Evolutionary conservation across 2,329 filamentous ascomycete species (phyloP).

Genomic region (Amauroascus niger): DNA sequence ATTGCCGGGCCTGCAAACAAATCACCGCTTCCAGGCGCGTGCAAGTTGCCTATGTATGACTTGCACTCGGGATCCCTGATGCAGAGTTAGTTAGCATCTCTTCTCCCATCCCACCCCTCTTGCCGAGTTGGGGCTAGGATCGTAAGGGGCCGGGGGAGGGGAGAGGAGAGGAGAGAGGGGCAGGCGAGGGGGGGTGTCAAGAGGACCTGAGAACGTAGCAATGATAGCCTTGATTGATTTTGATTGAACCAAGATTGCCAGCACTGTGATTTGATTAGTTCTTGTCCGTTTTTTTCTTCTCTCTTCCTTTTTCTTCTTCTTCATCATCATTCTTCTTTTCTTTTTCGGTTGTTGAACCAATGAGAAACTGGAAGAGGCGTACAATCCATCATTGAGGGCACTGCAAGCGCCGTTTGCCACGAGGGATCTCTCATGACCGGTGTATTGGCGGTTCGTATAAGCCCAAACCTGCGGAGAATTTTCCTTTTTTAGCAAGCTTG

Average conservation of each 20-base stretch:
- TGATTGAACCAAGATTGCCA: slow-evolving; percentile 1
- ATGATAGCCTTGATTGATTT: slow-evolving; percentile 5
- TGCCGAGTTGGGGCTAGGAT: too few species aligned
- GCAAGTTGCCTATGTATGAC: slow-evolving; percentile 4
- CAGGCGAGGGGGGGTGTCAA: not conserved
- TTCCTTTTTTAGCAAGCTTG: not conserved
- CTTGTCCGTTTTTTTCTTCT: too few species aligned
- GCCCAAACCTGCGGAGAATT: not conserved
- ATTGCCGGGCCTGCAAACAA: slow-evolving; percentile 2
- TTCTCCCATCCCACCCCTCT: too few species aligned
- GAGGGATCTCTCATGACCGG: not conserved
- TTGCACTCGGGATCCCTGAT: not conserved
- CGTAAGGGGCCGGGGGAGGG: too few species aligned
- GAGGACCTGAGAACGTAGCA: slow-evolving; percentile 4
- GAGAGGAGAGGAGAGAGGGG: not conserved
- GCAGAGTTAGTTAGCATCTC: not conserved
- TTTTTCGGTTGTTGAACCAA: not conserved
- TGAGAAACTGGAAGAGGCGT: not conserved
- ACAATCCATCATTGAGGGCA: not conserved
- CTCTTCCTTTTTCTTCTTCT: too few species aligned
- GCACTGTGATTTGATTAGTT: not conserved
- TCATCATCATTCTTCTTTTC: too few species aligned
- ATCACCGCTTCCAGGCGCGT: slow-evolving; percentile 4
- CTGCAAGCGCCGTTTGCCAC: slow-evolving; percentile 3
- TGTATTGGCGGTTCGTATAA: not conserved